Percentiles rank a stretch among this genome's conserved stretches.
Evolutionary conservation across 2,329 filamentous ascomycete genomes (phyloP).

Genomic region (Ascomycota sp.): DNA sequence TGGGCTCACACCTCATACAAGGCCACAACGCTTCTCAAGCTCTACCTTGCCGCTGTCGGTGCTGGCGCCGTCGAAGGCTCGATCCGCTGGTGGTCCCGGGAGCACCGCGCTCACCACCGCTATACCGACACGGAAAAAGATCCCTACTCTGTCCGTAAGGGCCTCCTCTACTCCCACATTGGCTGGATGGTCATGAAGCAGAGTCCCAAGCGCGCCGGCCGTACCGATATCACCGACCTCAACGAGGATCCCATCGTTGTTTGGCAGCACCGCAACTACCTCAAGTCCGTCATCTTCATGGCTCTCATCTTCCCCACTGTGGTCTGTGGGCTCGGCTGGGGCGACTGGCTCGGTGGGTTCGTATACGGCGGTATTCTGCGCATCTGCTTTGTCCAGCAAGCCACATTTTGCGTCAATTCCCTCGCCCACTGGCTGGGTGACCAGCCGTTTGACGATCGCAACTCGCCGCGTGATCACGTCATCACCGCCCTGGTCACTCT

Average conservation of each 20-base stretch:
- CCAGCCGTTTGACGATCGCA: conserved; percentile 82
- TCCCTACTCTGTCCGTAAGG: conserved; percentile 79
- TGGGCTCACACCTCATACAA: conserved; percentile 80
- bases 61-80: conserved; percentile 73
- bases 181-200: conserved; percentile 92
- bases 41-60: conserved; percentile 65
- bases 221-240: conserved; percentile 72
- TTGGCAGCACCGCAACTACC: conserved; percentile 75
- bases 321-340: conserved; percentile 60
- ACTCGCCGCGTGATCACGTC: conserved; percentile 74
- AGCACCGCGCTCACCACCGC: conserved; percentile 73
- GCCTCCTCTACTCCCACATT: conserved; percentile 56
- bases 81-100: conserved; percentile 74
- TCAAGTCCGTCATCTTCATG: conserved; percentile 62
- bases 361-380: conserved; percentile 72
- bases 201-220: conserved; percentile 74
- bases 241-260: conserved; percentile 73
- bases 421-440: conserved; percentile 81
- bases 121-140: conserved; percentile 89
- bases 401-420: conserved; percentile 85
- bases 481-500: conserved; percentile 72
- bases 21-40: conserved; percentile 52
- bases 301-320: conserved; percentile 55
- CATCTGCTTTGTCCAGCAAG: conserved; percentile 80
- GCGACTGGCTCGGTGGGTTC: conserved; percentile 64